A percentile compares a stretch with the other conserved stretches of the same genome.
These are phyloP conservation scores for Hortaea werneckii DNA, from an alignment of 2,329 filamentous ascomycete genomes.

Conservation along the genomic window DNA sequence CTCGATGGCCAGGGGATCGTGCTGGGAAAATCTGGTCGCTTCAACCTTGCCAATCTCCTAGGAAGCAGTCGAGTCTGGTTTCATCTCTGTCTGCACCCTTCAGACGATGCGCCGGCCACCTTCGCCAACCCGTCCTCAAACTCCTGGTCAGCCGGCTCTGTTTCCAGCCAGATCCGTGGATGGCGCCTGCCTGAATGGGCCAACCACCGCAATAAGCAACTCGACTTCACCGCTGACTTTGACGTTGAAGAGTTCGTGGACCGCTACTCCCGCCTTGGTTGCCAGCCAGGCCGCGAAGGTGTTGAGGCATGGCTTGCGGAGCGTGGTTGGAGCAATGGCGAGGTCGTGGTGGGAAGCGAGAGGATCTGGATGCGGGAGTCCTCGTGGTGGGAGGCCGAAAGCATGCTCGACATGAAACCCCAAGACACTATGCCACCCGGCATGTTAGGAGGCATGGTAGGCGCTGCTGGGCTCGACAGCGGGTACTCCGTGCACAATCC, in stretches of 20 bases:
- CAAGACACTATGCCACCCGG: conserved; percentile 28
- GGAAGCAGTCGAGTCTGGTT: conserved; percentile 89
- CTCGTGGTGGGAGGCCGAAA: conserved; percentile 97
- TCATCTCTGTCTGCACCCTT: conserved; percentile 83
- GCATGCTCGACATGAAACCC: conserved; percentile 80
- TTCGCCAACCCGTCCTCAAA: conserved; percentile 62
- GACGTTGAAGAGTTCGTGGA: conserved; percentile 84
- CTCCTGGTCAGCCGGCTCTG: conserved; percentile 83
- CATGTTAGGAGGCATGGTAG: conserved; percentile 42
- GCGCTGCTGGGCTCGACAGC: conserved; percentile 54
- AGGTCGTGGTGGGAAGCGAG: conserved; percentile 82
- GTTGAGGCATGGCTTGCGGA: conserved; percentile 92
- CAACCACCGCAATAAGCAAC: conserved; percentile 77
- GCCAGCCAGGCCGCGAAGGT: conserved; percentile 79
- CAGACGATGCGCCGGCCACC: conserved; percentile 68
- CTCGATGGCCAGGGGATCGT: conserved; percentile 67
- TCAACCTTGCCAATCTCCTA: conserved; percentile 66
- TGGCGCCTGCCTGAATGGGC: conserved; percentile 97
- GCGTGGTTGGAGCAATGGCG: conserved; percentile 95
- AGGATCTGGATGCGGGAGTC: conserved; percentile 91
- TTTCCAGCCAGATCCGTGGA: conserved; percentile 83
- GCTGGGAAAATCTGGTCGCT: conserved; percentile 64
- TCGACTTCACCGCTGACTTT: conserved; percentile 96
- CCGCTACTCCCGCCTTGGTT: conserved; percentile 74
- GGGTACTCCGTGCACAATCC: conserved; percentile 55